Evolutionary conservation across 2,329 filamentous ascomycete genomes (phyloP).

Genomic region (Alternaria atra): DNA sequence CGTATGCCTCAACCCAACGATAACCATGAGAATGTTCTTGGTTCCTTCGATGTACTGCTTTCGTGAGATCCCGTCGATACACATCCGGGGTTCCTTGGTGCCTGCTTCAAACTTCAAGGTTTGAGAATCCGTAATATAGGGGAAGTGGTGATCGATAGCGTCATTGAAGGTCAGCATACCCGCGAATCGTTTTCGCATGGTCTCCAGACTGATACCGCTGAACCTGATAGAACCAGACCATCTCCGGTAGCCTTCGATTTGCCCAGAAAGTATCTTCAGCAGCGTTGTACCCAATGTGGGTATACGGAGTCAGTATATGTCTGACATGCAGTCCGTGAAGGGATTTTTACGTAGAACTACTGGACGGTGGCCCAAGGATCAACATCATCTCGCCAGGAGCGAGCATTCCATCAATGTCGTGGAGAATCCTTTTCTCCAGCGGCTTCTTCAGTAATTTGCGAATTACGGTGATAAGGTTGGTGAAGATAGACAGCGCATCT

Average conservation of each 20-base stretch:
- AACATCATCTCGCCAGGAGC: conserved; percentile 51
- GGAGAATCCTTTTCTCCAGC: background rate
- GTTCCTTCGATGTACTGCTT: background rate
- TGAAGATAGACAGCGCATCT: background rate
- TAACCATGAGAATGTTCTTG: background rate
- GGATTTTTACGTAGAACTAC: conserved; percentile 59
- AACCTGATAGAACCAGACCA: background rate
- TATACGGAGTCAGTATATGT: too few species aligned
- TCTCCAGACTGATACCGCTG: background rate
- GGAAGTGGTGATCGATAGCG: conserved; percentile 82
- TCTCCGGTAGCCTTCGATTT: background rate
- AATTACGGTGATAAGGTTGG: background rate
- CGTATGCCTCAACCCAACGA: conserved; percentile 54
- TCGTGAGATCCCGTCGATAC: background rate
- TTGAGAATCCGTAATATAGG: conserved; percentile 82
- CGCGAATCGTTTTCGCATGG: background rate
- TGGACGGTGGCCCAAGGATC: conserved; percentile 55
- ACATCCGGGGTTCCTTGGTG: conserved; percentile 58
- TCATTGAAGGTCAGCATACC: conserved; percentile 71
- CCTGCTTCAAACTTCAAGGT: conserved; percentile 83
- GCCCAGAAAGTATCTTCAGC: conserved; percentile 60
- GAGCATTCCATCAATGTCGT: background rate
- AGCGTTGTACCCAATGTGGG: conserved; percentile 52
- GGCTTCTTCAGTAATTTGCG: background rate
- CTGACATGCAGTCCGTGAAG: too few species aligned